Base-by-base conservation (phyloP, 164 flowering plant genomes). In the Chloranthus sessilifolius region DNA sequence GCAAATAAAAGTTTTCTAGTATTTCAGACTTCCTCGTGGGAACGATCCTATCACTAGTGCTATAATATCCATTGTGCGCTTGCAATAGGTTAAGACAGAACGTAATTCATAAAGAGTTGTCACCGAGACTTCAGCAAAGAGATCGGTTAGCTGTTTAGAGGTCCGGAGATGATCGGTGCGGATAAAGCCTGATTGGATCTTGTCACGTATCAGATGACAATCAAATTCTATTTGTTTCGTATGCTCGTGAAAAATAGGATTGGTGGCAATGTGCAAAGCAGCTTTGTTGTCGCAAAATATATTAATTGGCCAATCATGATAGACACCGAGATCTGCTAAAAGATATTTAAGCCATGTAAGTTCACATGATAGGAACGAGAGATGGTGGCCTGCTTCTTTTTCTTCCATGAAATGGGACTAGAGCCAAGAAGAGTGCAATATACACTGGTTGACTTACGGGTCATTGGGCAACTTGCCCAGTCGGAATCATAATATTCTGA, bases 251-350 rank as follows among this genome's bases (percentile, higher is more conserved):
- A 40, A 40, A 6, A 40, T 17, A 9, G 43, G 43, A 17, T 11
- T 40, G 43, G 10, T 11, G 7, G n/a, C 43, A 40, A 40, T 16
- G 43, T 40, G 43, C 11, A 40, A 9, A 40, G 43, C 43, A 9
- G 43, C 1, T 40, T 40, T 11, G 17, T 9, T 40, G 1, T 40
- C 1, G 15, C 1, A 40, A 40, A 11, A 40, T 16, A 40, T 6
- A 40, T 10, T 0, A 11, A 40, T 40, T 11, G 1, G 43, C 19
- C 6, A 17, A 6, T 11, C n/a, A 40, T 9, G n/a, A 9, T 11
- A 6, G 7, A 10, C 14, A 9, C 43, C 43, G 7, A 40, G 11
- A 40, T 40, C 11, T 11, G 14, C 7, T 11, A 11, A 17, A 40
- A 40, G 14, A 16, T 40, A 16, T 17, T 40, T 40, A 40, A 40